These are phyloP conservation scores for Calophaca sinica DNA, from an alignment of 306 rosid species.

Conservation along the genomic window DNA sequence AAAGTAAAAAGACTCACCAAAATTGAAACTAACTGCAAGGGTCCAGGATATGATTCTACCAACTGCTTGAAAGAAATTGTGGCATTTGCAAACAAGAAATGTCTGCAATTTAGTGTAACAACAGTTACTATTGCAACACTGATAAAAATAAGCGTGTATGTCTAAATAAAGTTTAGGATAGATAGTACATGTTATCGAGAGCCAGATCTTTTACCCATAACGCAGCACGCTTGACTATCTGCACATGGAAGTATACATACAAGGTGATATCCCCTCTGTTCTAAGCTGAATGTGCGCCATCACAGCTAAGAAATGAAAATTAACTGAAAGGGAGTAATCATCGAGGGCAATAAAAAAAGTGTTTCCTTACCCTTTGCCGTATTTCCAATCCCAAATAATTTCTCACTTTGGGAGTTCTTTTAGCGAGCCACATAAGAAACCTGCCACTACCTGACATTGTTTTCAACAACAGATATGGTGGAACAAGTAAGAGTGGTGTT, in stretches of 20 bases:
- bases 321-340: constrained; percentile 32
- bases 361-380: constrained; percentile 68
- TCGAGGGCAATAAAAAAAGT: constrained; percentile 34
- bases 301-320: constrained; percentile 42
- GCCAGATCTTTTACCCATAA: constrained; percentile 83
- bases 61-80: constrained; percentile 77
- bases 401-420: constrained; percentile 63
- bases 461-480: constrained; percentile 36
- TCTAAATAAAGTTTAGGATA: constrained; percentile 44
- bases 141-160: not conserved
- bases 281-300: constrained; percentile 21
- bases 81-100: constrained; percentile 88
- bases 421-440: constrained; percentile 89
- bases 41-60: constrained; percentile 83
- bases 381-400: constrained; percentile 92
- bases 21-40: constrained; percentile 76
- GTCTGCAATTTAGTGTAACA: constrained; percentile 61
- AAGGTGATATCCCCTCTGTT: not conserved
- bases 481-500: constrained; percentile 1
- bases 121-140: constrained; percentile 27
- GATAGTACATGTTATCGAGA: constrained; percentile 74
- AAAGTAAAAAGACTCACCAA: constrained; percentile 65
- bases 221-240: constrained; percentile 86
- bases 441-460: constrained; percentile 82
- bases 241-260: constrained; percentile 47